A percentile compares a stretch with the other conserved stretches of the same genome.
Evolutionary conservation across 108 stramenopile species (phyloP).

Genomic region (Discostella pseudostelligera): DNA sequence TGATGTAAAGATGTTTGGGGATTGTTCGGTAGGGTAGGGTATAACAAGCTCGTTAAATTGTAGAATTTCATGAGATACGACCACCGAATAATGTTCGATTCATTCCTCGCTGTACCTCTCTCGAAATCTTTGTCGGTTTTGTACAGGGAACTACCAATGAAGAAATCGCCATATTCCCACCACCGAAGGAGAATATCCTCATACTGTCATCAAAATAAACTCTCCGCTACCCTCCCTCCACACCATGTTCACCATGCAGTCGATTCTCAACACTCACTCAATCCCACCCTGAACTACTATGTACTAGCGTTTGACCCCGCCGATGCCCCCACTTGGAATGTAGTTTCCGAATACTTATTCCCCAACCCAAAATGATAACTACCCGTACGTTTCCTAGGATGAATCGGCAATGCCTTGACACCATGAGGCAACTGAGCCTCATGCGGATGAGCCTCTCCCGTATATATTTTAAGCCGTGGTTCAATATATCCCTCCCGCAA

Average conservation of each 20-base stretch:
- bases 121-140: too few relatives aligned
- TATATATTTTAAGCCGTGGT: conserved; percentile 79
- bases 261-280: neutral
- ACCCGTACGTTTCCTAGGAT: conserved; percentile 57
- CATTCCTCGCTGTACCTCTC: too few relatives aligned
- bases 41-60: neutral
- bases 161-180: too few relatives aligned
- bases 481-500: conserved; percentile 78
- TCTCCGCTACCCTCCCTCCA: neutral
- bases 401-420: conserved; percentile 18
- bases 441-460: conserved; percentile 81
- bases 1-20: neutral
- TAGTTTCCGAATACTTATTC: conserved; percentile 42
- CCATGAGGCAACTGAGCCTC: conserved; percentile 66
- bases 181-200: too few relatives aligned
- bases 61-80: too few relatives aligned
- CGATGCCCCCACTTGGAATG: conserved; percentile 28
- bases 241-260: neutral
- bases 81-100: too few relatives aligned
- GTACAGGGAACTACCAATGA: too few relatives aligned
- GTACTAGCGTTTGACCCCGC: conserved; percentile 12
- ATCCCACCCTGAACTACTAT: neutral
- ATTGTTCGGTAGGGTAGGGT: neutral
- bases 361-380: conserved; percentile 73
- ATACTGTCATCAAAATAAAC: too few relatives aligned